These are phyloP conservation scores for Ophiostoma piceae DNA, from an alignment of 2,329 filamentous ascomycete genomes.

Conservation along the genomic window DNA sequence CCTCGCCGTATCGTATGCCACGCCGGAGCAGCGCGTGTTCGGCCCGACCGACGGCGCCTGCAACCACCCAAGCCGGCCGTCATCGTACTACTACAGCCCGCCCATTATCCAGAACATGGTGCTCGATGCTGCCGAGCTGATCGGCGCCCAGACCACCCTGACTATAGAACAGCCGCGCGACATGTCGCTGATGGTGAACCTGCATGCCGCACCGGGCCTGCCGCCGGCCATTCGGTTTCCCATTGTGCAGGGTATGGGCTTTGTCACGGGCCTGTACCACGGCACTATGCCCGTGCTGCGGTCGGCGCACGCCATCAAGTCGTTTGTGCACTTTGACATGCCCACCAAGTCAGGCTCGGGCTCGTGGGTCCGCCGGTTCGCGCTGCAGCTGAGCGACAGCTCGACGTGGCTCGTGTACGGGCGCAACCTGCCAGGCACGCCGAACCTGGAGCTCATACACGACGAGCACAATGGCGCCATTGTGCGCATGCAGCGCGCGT, in stretches of 20 bases:
- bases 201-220: slow-evolving; percentile 45
- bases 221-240: slow-evolving; percentile 67
- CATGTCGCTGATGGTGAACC: slow-evolving; percentile 61
- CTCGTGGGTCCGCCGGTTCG: slow-evolving; percentile 68
- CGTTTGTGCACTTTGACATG: slow-evolving; percentile 11
- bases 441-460: slow-evolving; percentile 57
- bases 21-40: slow-evolving; percentile 61
- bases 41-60: slow-evolving; percentile 47
- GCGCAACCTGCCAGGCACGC: slow-evolving; percentile 49
- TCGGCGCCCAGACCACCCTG: slow-evolving; percentile 48
- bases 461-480: slow-evolving; percentile 60
- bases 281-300: slow-evolving; percentile 67
- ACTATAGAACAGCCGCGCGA: slow-evolving; percentile 52
- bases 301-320: slow-evolving; percentile 44
- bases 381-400: slow-evolving; percentile 65
- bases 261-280: slow-evolving; percentile 72
- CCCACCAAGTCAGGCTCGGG: slow-evolving; percentile 35
- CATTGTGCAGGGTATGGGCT: slow-evolving; percentile 82
- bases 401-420: slow-evolving; percentile 78
- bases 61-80: slow-evolving; percentile 13
- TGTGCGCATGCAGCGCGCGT: slow-evolving; percentile 55
- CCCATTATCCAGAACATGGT: slow-evolving; percentile 75
- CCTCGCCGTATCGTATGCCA: slow-evolving; percentile 68
- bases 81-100: slow-evolving; percentile 68
- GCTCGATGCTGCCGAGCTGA: slow-evolving; percentile 72